Evolutionary conservation across 345 rosid species (phyloP).

Genomic region (Jatropha curcas): DNA sequence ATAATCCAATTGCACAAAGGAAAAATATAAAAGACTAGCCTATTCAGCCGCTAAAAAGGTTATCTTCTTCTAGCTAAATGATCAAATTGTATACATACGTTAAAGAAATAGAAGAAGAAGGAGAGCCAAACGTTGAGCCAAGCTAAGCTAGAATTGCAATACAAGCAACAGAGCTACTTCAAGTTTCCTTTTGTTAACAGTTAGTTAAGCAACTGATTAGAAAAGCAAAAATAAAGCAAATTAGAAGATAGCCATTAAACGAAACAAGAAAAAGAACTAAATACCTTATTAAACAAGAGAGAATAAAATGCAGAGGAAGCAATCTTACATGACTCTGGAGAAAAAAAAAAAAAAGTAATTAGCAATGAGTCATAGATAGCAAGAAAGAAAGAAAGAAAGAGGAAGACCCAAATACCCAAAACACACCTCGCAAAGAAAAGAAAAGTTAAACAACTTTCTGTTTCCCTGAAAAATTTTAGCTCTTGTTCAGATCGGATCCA

Average conservation of each 20-base stretch:
- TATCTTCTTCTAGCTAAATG: no score
- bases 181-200: conserved; percentile 10
- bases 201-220: conserved; percentile 4
- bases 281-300: conserved; percentile 50
- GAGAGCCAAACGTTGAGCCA: neutral
- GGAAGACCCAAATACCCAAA: neutral
- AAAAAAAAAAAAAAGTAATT: neutral
- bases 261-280: conserved; percentile 1
- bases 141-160: neutral
- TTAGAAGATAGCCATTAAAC: conserved; percentile 11
- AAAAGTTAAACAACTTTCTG: conserved; percentile 37
- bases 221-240: conserved; percentile 6
- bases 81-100: no score
- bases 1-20: conserved; percentile 27
- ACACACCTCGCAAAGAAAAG: conserved; percentile 14
- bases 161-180: neutral
- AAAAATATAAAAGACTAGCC: neutral
- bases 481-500: conserved; percentile 54
- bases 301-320: conserved; percentile 32
- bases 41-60: neutral
- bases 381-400: neutral
- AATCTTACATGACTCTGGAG: conserved; percentile 29
- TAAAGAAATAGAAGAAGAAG: conserved; percentile 11
- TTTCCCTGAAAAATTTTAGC: conserved; percentile 21
- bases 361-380: no score